A percentile compares a stretch with the other conserved stretches of the same genome.
phyloP scores from a whole-genome alignment of 495 filamentous ascomycete species.

The Podospora comata region DNA sequence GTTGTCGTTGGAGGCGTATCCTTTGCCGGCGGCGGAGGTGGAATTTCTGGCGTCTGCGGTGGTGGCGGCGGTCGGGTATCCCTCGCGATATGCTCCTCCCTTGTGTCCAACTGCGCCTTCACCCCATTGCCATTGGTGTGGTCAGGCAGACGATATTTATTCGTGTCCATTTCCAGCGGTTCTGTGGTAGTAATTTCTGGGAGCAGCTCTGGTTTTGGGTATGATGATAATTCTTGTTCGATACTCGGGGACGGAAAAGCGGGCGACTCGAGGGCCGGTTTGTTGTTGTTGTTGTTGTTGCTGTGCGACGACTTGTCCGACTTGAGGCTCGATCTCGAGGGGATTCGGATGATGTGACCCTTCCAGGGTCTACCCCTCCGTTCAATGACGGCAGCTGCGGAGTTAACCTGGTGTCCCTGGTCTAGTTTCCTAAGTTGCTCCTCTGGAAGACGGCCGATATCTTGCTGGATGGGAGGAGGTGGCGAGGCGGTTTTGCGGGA shows the following conservation, averaged over 20 bases:
- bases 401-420: conserved; percentile 56
- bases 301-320: conserved; percentile 23
- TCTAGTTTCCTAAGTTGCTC: conserved; percentile 68
- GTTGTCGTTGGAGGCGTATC: conserved; percentile 42
- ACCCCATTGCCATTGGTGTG: conserved; percentile 59
- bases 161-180: conserved; percentile 55
- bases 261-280: conserved; percentile 22
- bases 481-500: conserved; percentile 41
- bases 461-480: conserved; percentile 36
- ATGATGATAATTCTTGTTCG: background rate
- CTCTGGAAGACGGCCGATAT: conserved; percentile 71
- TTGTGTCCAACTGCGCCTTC: conserved; percentile 51
- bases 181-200: conserved; percentile 42
- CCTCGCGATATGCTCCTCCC: conserved; percentile 52
- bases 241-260: conserved; percentile 9
- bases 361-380: conserved; percentile 64
- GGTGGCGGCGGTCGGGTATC: conserved; percentile 32
- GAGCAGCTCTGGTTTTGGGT: conserved; percentile 35
- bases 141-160: conserved; percentile 64
- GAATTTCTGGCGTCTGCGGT: conserved; percentile 28
- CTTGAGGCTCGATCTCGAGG: conserved; percentile 36
- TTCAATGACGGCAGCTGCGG: conserved; percentile 50
- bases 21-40: conserved; percentile 46
- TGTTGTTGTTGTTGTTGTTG: conserved; percentile 5
- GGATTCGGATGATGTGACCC: conserved; percentile 45